Evolutionary conservation across 2,329 filamentous ascomycete genomes (phyloP).

Genomic region (Aspergillus awamori): DNA sequence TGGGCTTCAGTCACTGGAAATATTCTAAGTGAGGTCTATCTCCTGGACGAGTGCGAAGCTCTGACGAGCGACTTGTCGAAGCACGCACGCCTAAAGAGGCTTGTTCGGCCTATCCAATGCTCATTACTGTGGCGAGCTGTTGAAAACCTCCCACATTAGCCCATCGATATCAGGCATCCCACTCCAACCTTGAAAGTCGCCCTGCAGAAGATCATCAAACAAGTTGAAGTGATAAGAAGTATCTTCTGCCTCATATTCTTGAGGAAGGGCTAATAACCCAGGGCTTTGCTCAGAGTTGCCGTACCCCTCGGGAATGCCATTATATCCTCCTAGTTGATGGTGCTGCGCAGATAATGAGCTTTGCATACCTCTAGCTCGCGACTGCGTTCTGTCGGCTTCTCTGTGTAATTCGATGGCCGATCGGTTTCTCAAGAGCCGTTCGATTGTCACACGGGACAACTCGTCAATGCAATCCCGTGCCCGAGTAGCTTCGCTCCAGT

Average conservation of each 20-base stretch:
- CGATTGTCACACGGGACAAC: slow-evolving; percentile 31
- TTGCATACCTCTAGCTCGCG: background rate
- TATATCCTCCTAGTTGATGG: background rate
- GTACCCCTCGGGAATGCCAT: background rate
- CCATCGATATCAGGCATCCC: slow-evolving; percentile 34
- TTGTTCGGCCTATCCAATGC: background rate
- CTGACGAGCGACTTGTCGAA: too few species aligned
- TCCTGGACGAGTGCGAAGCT: too few species aligned
- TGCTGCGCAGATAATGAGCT: background rate
- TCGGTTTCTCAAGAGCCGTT: slow-evolving; percentile 24
- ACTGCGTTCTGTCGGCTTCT: background rate
- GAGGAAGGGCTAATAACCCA: background rate
- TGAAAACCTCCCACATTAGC: slow-evolving; percentile 35
- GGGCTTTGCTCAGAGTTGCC: background rate
- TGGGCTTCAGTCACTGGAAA: too few species aligned
- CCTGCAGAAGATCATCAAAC: slow-evolving; percentile 28
- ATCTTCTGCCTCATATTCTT: background rate
- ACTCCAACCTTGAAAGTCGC: slow-evolving; percentile 28
- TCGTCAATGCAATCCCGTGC: slow-evolving; percentile 37
- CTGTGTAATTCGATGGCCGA: background rate
- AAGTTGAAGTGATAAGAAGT: slow-evolving; percentile 6
- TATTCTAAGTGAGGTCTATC: too few species aligned
- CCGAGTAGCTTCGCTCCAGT: slow-evolving; percentile 53
- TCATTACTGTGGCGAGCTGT: background rate
- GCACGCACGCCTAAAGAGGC: background rate